phyloP scores from a whole-genome alignment of 2,329 filamentous ascomycete genomes.

The Volutella citrinella region DNA sequence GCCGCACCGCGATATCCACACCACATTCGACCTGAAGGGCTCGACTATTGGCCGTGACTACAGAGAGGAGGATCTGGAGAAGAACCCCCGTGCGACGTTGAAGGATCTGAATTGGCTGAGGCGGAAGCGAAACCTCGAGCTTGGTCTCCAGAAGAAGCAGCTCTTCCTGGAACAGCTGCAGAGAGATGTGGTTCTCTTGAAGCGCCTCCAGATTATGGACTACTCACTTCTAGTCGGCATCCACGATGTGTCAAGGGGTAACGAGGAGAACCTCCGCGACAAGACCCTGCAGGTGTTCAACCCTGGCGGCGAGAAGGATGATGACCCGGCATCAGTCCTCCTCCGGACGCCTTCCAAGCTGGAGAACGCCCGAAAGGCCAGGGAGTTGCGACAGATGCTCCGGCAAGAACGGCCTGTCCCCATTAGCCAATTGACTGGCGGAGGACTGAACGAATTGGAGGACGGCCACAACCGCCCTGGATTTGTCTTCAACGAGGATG shows the following conservation, averaged over 20 bases:
- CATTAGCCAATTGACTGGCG: conserved; percentile 75
- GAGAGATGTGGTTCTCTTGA: conserved; percentile 80
- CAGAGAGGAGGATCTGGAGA: conserved; percentile 79
- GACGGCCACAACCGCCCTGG: conserved; percentile 67
- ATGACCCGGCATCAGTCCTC: conserved; percentile 64
- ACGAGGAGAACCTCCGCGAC: conserved; percentile 86
- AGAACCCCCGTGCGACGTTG: conserved; percentile 87
- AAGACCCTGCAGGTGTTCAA: conserved; percentile 95
- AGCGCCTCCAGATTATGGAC: conserved; percentile 95
- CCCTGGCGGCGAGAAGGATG: conserved; percentile 69
- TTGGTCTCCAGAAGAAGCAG: conserved; percentile 84
- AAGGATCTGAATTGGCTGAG: conserved; percentile 98
- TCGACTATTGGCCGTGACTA: conserved; percentile 93
- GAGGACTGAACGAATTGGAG: conserved; percentile 87
- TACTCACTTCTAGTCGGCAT: conserved; percentile 95
- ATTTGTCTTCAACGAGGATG: conserved; percentile 88
- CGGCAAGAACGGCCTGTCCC: conserved; percentile 92
- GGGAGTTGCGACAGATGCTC: conserved; percentile 87
- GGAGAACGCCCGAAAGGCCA: conserved; percentile 86
- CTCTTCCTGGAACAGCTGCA: conserved; percentile 88
- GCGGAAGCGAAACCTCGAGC: conserved; percentile 78
- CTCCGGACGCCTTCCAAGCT: conserved; percentile 90
- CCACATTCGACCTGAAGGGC: conserved; percentile 95
- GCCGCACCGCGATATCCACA: conserved; percentile 93
- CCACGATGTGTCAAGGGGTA: conserved; percentile 84